phyloP scores from a whole-genome alignment of 2,329 filamentous ascomycete genomes.

The Scedosporium apiospermum region DNA sequence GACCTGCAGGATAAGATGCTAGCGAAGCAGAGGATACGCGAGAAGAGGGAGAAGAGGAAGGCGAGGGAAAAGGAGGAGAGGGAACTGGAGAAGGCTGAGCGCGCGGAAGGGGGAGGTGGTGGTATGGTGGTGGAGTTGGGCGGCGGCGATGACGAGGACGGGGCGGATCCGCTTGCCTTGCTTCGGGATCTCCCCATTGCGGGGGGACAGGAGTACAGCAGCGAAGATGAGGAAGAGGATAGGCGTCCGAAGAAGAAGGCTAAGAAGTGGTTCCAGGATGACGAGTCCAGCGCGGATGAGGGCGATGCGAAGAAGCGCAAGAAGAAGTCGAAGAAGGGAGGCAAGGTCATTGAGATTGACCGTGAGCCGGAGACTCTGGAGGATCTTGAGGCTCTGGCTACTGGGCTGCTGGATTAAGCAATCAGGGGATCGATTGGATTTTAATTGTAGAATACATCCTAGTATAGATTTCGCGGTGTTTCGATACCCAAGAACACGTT shows the following conservation, averaged over 20 bases:
- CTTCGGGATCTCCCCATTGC: slow-evolving; percentile 47
- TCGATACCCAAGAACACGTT: neutral
- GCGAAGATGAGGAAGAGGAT: slow-evolving; percentile 61
- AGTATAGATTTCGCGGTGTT: neutral
- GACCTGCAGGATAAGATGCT: slow-evolving; percentile 77
- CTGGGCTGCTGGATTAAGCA: slow-evolving; percentile 50
- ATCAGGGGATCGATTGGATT: neutral
- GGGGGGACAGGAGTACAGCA: slow-evolving; percentile 57
- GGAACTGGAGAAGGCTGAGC: slow-evolving; percentile 17
- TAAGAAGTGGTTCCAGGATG: slow-evolving; percentile 42
- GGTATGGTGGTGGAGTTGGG: slow-evolving; percentile 24
- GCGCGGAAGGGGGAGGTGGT: slow-evolving; percentile 9
- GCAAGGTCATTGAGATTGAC: slow-evolving; percentile 50
- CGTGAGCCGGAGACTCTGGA: slow-evolving; percentile 70
- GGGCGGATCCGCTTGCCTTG: slow-evolving; percentile 46
- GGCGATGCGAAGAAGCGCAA: slow-evolving; percentile 25
- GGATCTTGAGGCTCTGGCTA: slow-evolving; percentile 68
- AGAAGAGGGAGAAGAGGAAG: slow-evolving; percentile 68
- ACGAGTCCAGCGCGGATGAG: slow-evolving; percentile 55
- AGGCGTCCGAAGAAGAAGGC: slow-evolving; percentile 55
- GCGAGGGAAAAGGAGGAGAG: slow-evolving; percentile 49
- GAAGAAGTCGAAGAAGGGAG: slow-evolving; percentile 31
- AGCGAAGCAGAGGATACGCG: slow-evolving; percentile 66
- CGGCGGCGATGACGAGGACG: slow-evolving; percentile 22
- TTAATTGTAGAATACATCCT: neutral